Evolutionary conservation across 192 early-diverging fungal genomes (phyloP).

Genomic region (Coemansia sp.): DNA sequence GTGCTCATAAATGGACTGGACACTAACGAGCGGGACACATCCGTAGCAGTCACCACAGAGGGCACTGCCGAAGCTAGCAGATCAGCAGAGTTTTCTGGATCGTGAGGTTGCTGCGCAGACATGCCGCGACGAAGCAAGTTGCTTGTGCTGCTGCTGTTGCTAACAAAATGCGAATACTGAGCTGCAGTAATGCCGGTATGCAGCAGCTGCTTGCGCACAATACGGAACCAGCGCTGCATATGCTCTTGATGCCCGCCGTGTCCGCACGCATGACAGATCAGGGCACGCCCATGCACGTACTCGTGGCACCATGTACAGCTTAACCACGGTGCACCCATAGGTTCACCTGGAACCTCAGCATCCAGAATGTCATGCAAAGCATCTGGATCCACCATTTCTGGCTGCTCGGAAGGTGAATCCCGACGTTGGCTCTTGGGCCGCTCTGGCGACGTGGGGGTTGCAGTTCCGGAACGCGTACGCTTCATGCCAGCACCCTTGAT

Average conservation of each 20-base stretch:
- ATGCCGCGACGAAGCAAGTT: slow-evolving; percentile 10
- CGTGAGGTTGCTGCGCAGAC: not conserved
- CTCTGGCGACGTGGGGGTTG: not conserved
- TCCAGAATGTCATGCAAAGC: not conserved
- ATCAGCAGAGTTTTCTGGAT: not conserved
- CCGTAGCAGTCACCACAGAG: slow-evolving; percentile 5
- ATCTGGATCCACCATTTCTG: not conserved
- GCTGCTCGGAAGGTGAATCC: not conserved
- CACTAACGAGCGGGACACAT: not conserved
- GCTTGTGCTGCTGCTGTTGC: slow-evolving; percentile 33
- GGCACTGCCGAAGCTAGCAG: slow-evolving; percentile 6
- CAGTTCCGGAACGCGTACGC: not conserved
- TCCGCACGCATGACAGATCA: slow-evolving; percentile 50
- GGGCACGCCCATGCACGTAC: slow-evolving; percentile 48
- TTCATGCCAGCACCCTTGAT: not conserved
- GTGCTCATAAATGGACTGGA: slow-evolving; percentile 1
- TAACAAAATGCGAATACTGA: slow-evolving; percentile 9
- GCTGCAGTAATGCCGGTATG: slow-evolving; percentile 21
- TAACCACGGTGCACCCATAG: slow-evolving; percentile 30
- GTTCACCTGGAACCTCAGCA: slow-evolving; percentile 1
- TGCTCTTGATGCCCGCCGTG: slow-evolving; percentile 54
- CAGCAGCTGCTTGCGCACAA: slow-evolving; percentile 28
- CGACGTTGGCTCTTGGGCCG: not conserved
- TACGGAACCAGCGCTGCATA: slow-evolving; percentile 47
- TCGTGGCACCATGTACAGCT: slow-evolving; percentile 51